Evolutionary conservation across 78 protist species (phyloP), one percentile per base, ranked within the genome.

Genomic region (Protostelium mycophagum): DNA sequence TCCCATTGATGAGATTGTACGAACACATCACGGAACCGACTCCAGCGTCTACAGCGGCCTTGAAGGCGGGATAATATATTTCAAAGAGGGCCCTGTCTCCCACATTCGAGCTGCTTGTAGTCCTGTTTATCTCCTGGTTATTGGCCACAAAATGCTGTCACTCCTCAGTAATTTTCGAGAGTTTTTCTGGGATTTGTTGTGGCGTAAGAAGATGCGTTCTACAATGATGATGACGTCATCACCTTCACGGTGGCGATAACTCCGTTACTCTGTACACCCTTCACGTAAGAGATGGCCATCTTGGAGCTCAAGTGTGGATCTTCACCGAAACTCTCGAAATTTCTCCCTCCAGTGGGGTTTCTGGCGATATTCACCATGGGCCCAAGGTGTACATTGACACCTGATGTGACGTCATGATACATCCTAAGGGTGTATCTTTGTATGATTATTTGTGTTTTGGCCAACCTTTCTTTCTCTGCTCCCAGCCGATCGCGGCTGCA

Each of bases 1-100:
- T 0, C 34, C 83, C 91, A 86, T 84, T 87, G 88, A 91, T 1
- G 38, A 0, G 88, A 87, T 91, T 91, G 90, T 91, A 91, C 0
- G 90, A 51, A 83, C 94, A 88, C 94, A 91, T 91, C 84, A 91
- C 83, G 0, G 94, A 16, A 31, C 90, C 94, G n/a, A 91, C 91
- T 37, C 39, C 94, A 0, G 94, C 94, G 37, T 0, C 83, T 36
- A 91, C 38, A 28, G 94, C 91, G 29, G 38, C 86, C 36, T 91
- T 84, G 88, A 91, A 91, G 34, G 89, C 39, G 1, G 94, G 91
- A 36, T 39, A 88, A 36, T 91, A 91, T 9, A 91, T 36, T 87
- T 91, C 92, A n/a, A 0, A 36, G 29, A 1, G 1, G 29, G 92
- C 86, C 0, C 88, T 0, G 38, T 83, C 87, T 38, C 86, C 92